These are phyloP conservation scores for Diplodia mutila DNA, from an alignment of 2,329 filamentous ascomycete genomes.

Conservation along the genomic window DNA sequence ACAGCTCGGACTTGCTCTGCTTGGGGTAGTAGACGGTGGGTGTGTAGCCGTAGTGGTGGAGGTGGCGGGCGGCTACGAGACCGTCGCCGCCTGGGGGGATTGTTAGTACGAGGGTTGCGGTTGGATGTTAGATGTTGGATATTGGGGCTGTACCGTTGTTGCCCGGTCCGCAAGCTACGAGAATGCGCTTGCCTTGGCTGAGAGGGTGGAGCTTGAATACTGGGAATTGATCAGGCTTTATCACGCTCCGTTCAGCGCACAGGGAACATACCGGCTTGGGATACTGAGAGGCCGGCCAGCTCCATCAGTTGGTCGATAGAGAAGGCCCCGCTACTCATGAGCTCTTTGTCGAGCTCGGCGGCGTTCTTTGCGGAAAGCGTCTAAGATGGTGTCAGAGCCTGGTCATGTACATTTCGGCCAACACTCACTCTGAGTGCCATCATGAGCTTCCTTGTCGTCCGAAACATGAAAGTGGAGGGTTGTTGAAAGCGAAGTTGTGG, in stretches of 20 bases:
- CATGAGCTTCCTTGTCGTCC: constrained; percentile 9
- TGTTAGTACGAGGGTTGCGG: not conserved
- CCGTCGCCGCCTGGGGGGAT: constrained; percentile 76
- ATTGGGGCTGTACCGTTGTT: constrained; percentile 55
- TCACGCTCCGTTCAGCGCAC: no score
- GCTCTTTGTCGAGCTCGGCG: constrained; percentile 84
- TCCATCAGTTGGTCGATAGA: constrained; percentile 98
- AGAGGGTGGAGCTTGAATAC: constrained; percentile 85
- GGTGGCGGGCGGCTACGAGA: constrained; percentile 88
- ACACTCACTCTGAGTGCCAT: constrained; percentile 36
- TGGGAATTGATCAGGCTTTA: constrained; percentile 41
- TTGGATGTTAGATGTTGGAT: no score
- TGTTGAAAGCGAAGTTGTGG: not conserved
- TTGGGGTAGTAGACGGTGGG: constrained; percentile 94
- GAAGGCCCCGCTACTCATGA: constrained; percentile 88
- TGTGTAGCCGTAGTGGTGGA: constrained; percentile 88
- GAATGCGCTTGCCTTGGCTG: constrained; percentile 69
- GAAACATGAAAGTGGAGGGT: not conserved
- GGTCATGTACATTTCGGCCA: not conserved
- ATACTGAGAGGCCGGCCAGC: constrained; percentile 87
- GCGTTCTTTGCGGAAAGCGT: constrained; percentile 87
- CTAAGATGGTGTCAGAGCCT: constrained; percentile 49
- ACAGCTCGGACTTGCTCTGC: constrained; percentile 85
- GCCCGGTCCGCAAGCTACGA: constrained; percentile 88
- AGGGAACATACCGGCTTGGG: constrained; percentile 71